These are phyloP conservation scores for Debaryomycetaceae sp. DNA, from an alignment of 1,139 yeast genomes.

Conservation along the genomic window DNA sequence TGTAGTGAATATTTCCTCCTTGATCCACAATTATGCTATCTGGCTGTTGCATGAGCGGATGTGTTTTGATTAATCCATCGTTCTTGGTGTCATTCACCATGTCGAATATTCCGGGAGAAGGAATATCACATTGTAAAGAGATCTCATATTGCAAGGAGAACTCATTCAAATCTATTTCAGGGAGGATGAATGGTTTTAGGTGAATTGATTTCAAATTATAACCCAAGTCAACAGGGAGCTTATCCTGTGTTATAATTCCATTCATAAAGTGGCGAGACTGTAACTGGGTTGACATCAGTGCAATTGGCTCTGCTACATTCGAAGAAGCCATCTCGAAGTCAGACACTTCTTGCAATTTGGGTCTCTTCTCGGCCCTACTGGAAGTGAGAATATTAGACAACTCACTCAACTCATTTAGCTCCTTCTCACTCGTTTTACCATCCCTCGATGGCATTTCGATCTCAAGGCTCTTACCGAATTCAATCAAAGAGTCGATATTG, in stretches of 20 bases:
- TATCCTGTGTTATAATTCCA: neutral
- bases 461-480: constrained; percentile 28
- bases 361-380: neutral
- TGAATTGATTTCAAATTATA: neutral
- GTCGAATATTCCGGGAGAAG: neutral
- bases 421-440: neutral
- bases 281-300: neutral
- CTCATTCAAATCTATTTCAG: neutral
- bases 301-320: neutral
- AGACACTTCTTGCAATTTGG: neutral
- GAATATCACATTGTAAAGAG: neutral
- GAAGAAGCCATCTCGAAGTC: neutral
- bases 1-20: constrained; percentile 11
- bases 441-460: constrained; percentile 30
- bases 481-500: constrained; percentile 30
- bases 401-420: neutral
- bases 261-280: neutral
- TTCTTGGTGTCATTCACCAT: neutral
- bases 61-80: neutral
- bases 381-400: neutral
- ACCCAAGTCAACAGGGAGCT: neutral
- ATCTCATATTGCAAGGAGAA: neutral
- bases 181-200: neutral
- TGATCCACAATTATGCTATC: constrained; percentile 14
- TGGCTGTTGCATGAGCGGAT: neutral